phyloP scores from a whole-genome alignment of 306 rosid genomes.

The Oxytropis ochrocephala region DNA sequence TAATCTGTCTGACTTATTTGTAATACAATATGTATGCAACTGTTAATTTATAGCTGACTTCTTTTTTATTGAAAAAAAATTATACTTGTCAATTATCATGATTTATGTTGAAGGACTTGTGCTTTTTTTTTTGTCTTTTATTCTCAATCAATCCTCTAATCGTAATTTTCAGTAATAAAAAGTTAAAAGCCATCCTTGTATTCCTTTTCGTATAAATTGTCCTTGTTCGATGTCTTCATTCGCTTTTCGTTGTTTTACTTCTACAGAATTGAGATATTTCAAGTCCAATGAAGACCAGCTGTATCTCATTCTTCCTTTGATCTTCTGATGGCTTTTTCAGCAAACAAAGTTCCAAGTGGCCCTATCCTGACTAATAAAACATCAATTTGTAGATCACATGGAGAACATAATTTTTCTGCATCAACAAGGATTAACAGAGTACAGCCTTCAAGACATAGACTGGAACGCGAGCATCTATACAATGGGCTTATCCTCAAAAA shows the following conservation, averaged over 20 bases:
- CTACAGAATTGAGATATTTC: conserved; percentile 32
- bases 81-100: neutral
- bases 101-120: neutral
- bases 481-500: conserved; percentile 23
- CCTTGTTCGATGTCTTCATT: conserved; percentile 5
- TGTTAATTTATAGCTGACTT: neutral
- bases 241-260: conserved; percentile 21
- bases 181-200: neutral
- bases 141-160: neutral
- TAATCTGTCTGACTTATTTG: neutral
- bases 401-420: conserved; percentile 33
- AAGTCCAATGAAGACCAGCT: conserved; percentile 29
- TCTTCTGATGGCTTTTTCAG: conserved; percentile 55
- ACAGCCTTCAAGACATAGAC: conserved; percentile 33
- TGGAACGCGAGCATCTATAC: conserved; percentile 35
- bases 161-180: neutral
- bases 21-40: neutral
- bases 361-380: conserved; percentile 46
- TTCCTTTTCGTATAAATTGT: neutral
- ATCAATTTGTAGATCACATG: conserved; percentile 35
- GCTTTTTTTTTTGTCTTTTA: neutral
- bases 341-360: conserved; percentile 58
- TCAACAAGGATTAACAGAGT: conserved; percentile 40
- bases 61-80: neutral
- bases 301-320: conserved; percentile 27